Evolutionary conservation across 768 basidiomycete genomes (phyloP).

Genomic region (Agrocybe pediades): DNA sequence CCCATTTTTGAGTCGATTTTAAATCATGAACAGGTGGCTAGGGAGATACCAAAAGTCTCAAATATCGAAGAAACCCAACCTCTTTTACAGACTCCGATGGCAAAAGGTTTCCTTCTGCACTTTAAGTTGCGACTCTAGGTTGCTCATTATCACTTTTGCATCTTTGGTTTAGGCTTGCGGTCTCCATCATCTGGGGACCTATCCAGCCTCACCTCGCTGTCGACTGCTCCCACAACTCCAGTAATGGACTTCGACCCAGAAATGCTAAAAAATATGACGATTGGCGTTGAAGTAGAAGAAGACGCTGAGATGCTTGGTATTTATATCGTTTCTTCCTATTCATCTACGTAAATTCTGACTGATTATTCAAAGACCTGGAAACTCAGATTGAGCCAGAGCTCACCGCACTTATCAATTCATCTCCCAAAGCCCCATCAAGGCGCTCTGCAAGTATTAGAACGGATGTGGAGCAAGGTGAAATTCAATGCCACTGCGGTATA

Average conservation of each 20-base stretch:
- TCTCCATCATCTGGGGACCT: slow-evolving; percentile 11
- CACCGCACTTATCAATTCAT: slow-evolving; percentile 43
- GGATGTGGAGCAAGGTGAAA: slow-evolving; percentile 31
- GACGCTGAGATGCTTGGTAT: slow-evolving; percentile 55
- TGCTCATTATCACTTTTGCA: no score
- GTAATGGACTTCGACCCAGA: slow-evolving; percentile 23
- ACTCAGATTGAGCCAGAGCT: slow-evolving; percentile 30
- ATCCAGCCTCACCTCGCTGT: slow-evolving; percentile 23
- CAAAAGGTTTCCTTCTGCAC: neutral
- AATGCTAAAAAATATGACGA: slow-evolving; percentile 31
- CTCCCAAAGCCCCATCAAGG: slow-evolving; percentile 5
- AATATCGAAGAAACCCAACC: slow-evolving; percentile 55
- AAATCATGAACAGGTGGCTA: slow-evolving; percentile 13
- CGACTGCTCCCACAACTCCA: slow-evolving; percentile 26
- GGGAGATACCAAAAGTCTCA: slow-evolving; percentile 10
- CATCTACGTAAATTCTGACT: neutral
- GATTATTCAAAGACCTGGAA: slow-evolving; percentile 38
- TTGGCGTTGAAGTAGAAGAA: slow-evolving; percentile 17
- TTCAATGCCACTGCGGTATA: slow-evolving; percentile 75
- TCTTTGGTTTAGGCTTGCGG: neutral
- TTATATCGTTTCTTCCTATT: neutral
- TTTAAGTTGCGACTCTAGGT: no score
- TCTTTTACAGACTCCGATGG: slow-evolving; percentile 24
- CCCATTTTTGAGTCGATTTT: neutral
- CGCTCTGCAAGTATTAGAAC: neutral